phyloP scores from a whole-genome alignment of 176 grass and related monocot species.

The Triticum urartu region DNA sequence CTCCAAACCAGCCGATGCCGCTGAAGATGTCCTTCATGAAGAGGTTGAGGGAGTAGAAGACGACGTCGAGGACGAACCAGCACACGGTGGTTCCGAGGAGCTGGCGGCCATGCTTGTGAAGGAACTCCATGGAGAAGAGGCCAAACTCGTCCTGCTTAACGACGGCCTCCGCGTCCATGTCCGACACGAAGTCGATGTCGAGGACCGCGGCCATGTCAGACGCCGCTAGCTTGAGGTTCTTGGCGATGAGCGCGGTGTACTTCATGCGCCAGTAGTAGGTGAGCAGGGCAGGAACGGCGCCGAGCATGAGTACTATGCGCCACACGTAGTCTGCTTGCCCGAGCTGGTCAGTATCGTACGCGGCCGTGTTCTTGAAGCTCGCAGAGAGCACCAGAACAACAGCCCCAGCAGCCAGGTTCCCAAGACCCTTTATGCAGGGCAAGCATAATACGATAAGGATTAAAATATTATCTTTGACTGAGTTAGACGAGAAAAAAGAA shows the following conservation, averaged over 20 bases:
- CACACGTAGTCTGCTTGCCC: slow-evolving; percentile 42
- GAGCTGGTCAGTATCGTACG: background rate
- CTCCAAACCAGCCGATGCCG: background rate
- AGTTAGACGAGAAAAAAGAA: too few species aligned
- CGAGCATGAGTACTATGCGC: slow-evolving; percentile 56
- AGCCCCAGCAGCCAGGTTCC: background rate
- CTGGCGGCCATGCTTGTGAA: background rate
- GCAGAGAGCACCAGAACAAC: background rate
- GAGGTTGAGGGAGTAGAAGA: slow-evolving; percentile 11
- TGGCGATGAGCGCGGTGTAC: slow-evolving; percentile 66
- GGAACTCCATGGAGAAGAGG: background rate
- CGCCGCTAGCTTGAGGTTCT: slow-evolving; percentile 69
- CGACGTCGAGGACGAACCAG: slow-evolving; percentile 1
- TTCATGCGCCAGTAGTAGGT: slow-evolving; percentile 94
- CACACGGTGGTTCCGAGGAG: background rate
- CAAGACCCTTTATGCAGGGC: background rate
- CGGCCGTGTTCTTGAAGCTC: background rate
- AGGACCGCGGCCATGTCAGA: slow-evolving; percentile 46
- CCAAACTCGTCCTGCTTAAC: background rate
- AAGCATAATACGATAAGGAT: too few species aligned
- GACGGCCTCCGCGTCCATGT: background rate
- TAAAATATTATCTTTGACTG: too few species aligned
- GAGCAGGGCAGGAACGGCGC: slow-evolving; percentile 44
- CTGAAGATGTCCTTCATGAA: slow-evolving; percentile 39
- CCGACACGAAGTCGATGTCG: background rate